Evolutionary conservation across 2,329 filamentous ascomycete genomes (phyloP).

Genomic region (Colletotrichum musicola): DNA sequence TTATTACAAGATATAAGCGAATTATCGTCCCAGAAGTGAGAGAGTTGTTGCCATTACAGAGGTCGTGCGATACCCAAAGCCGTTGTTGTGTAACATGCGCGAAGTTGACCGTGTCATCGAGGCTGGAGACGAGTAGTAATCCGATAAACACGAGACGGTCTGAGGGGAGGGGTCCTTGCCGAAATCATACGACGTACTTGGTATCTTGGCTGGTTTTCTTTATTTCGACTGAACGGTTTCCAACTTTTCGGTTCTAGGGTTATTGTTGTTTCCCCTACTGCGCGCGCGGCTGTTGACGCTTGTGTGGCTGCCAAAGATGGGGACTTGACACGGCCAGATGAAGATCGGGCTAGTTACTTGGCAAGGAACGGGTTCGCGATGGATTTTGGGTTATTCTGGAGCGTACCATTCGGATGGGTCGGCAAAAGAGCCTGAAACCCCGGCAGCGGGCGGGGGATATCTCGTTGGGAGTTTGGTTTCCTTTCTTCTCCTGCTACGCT

Average conservation of each 20-base stretch:
- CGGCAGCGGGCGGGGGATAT: not conserved
- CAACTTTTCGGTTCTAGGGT: not conserved
- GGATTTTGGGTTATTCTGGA: constrained; percentile 1
- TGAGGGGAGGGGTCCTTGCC: not conserved
- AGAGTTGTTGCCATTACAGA: constrained; percentile 1
- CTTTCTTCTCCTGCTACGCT: not conserved
- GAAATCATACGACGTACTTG: constrained; percentile 2
- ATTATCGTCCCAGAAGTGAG: not conserved
- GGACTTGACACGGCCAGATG: not conserved
- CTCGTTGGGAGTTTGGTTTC: not conserved
- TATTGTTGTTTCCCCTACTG: not conserved
- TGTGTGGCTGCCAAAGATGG: not conserved
- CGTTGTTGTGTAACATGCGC: constrained; percentile 10
- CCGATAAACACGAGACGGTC: constrained; percentile 15
- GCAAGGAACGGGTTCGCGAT: constrained; percentile 12
- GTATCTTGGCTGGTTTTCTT: not conserved
- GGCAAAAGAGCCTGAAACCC: constrained; percentile 17
- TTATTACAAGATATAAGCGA: not conserved
- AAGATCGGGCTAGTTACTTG: not conserved
- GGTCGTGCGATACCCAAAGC: constrained; percentile 1
- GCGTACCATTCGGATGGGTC: constrained; percentile 27
- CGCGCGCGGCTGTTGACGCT: not conserved
- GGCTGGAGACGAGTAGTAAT: constrained; percentile 3
- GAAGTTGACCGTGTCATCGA: constrained; percentile 9
- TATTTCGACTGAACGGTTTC: not conserved